phyloP scores from a whole-genome alignment of 768 basidiomycete species.

The Kwoniella dendrophila region DNA sequence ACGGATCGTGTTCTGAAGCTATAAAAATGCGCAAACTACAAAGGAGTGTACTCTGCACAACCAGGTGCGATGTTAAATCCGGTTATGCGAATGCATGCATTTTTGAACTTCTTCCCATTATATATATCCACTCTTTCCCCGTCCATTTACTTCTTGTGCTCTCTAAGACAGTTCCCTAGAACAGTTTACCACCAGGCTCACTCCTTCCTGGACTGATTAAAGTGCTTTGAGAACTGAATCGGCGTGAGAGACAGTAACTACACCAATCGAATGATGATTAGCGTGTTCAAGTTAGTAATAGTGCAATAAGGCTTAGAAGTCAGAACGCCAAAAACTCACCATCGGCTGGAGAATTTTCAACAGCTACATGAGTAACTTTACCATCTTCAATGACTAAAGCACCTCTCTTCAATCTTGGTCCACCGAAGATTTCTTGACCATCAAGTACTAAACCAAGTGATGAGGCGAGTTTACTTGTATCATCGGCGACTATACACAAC shows the following conservation, averaged over 20 bases:
- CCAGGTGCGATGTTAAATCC: too few relatives aligned
- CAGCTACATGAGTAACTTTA: constrained; percentile 67
- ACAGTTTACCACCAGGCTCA: too few relatives aligned
- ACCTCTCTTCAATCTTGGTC: constrained; percentile 66
- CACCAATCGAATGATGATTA: neutral
- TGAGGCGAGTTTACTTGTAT: constrained; percentile 64
- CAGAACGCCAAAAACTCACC: constrained; percentile 28
- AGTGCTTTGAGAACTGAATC: constrained; percentile 58
- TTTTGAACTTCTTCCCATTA: too few relatives aligned
- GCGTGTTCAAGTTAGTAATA: neutral
- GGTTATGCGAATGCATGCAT: too few relatives aligned
- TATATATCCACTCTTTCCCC: too few relatives aligned
- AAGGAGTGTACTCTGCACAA: too few relatives aligned
- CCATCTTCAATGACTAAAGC: constrained; percentile 63
- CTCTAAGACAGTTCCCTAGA: too few relatives aligned
- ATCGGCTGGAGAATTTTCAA: constrained; percentile 61
- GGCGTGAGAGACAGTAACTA: constrained; percentile 63
- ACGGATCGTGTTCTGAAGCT: too few relatives aligned
- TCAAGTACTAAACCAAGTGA: constrained; percentile 67
- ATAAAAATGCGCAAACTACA: too few relatives aligned
- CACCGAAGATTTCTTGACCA: constrained; percentile 66
- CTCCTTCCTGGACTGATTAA: constrained; percentile 25
- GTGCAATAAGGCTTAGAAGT: neutral
- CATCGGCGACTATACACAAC: constrained; percentile 62
- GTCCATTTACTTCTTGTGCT: too few relatives aligned